These are phyloP conservation scores for Phalaenopsis hybrid DNA, from an alignment of 116 monocot genomes.

Conservation along the genomic window DNA sequence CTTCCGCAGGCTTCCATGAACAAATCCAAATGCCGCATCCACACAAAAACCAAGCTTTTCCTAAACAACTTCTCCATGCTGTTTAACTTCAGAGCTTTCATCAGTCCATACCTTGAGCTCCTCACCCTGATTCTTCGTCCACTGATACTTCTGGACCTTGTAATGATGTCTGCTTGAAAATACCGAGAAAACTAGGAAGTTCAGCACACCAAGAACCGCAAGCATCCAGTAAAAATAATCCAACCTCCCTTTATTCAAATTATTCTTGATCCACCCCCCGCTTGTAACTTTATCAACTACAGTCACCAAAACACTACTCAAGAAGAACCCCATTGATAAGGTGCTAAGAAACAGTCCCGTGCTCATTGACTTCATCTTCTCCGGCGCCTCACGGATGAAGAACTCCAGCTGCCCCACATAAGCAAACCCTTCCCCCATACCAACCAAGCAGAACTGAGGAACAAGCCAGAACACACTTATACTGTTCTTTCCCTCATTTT, in stretches of 20 bases:
- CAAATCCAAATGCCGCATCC: neutral
- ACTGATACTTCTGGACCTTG: neutral
- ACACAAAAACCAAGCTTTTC: neutral
- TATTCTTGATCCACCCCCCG: constrained; percentile 16
- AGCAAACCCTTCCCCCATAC: constrained; percentile 15
- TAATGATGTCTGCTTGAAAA: constrained; percentile 5
- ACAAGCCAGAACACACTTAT: constrained; percentile 20
- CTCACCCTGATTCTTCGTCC: neutral
- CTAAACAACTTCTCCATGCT: neutral
- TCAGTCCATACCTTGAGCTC: neutral
- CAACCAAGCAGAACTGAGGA: constrained; percentile 21
- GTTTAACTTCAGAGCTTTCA: neutral
- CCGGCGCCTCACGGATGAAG: constrained; percentile 21
- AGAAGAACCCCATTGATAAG: constrained; percentile 18
- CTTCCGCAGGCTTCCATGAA: too few relatives aligned
- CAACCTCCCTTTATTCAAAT: constrained; percentile 15
- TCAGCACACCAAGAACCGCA: constrained; percentile 12
- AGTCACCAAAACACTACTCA: constrained; percentile 20
- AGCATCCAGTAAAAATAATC: constrained; percentile 23
- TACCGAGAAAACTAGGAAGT: constrained; percentile 7
- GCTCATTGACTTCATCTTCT: constrained; percentile 29
- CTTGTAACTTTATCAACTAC: constrained; percentile 1
- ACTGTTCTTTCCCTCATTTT: neutral
- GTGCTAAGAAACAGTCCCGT: constrained; percentile 18
- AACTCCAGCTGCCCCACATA: constrained; percentile 24